Evolutionary conservation across 208 protist species (phyloP).

Genomic region (Polymyxa betae): DNA sequence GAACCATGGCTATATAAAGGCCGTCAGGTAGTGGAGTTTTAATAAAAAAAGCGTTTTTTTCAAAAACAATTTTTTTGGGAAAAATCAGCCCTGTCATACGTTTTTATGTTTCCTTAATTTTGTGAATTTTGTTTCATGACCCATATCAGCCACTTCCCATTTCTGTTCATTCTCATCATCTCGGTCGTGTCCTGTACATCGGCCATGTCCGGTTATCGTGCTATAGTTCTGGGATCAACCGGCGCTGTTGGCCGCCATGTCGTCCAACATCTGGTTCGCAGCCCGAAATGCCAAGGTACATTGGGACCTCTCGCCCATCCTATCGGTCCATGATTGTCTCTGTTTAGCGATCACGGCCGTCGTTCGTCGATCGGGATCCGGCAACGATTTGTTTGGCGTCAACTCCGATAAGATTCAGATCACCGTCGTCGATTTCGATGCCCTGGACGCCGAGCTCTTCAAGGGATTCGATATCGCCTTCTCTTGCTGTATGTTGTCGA

Average conservation of each 20-base stretch:
- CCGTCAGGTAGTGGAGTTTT: no score
- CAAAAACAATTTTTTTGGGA: no score
- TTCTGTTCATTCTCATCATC: no score
- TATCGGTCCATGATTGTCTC: not conserved
- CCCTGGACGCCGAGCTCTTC: not conserved
- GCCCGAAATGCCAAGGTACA: not conserved
- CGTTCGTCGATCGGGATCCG: not conserved
- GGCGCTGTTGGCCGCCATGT: not conserved
- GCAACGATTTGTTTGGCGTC: not conserved
- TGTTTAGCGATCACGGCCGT: not conserved
- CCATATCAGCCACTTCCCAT: no score
- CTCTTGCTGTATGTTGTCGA: not conserved
- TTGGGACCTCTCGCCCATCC: not conserved
- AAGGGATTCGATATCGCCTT: not conserved
- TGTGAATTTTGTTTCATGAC: no score
- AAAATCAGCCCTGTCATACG: no score
- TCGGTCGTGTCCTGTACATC: no score
- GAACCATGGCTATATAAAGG: no score
- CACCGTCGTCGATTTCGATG: not conserved
- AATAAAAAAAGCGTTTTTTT: no score
- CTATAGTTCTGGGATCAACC: not conserved
- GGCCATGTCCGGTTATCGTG: no score
- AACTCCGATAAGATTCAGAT: not conserved
- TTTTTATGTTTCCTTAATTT: no score
- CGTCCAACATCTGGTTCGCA: not conserved